These are phyloP conservation scores for Trichomonas vaginalis DNA, from an alignment of 208 protist species.

Conservation along the genomic window DNA sequence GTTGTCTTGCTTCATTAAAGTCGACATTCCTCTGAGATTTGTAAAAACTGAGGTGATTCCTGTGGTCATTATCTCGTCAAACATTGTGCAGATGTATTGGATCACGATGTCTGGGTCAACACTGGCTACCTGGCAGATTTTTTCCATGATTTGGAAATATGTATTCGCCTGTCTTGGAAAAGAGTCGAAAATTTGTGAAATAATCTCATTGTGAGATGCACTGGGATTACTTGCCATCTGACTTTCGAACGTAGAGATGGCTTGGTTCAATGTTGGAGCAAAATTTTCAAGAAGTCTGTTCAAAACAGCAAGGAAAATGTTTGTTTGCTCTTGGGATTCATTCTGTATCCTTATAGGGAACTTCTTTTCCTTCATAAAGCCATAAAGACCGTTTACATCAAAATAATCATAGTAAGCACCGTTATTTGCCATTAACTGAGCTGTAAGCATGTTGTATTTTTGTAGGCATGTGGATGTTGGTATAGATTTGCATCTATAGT, in stretches of 20 bases:
- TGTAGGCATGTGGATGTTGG: too few species aligned
- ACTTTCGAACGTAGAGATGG: not conserved
- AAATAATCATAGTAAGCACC: too few species aligned
- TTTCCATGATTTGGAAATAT: not conserved
- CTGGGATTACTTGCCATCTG: not conserved
- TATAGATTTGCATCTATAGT: too few species aligned
- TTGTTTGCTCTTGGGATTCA: not conserved
- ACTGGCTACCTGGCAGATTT: not conserved
- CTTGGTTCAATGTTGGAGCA: not conserved
- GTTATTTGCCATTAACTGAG: too few species aligned
- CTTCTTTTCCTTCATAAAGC: too few species aligned
- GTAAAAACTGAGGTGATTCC: not conserved
- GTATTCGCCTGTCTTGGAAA: not conserved
- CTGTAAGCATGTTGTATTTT: too few species aligned
- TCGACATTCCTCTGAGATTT: not conserved
- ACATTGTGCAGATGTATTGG: not conserved
- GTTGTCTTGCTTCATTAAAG: not conserved
- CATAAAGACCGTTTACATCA: too few species aligned
- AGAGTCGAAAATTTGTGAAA: not conserved
- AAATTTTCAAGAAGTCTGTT: not conserved
- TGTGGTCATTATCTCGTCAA: not conserved
- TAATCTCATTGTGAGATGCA: not conserved
- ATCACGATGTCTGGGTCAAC: not conserved
- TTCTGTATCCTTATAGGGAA: too few species aligned
- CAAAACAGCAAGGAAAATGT: not conserved